Evolutionary conservation across 257 asterid species (phyloP).

Genomic region (Fraxinus excelsior): DNA sequence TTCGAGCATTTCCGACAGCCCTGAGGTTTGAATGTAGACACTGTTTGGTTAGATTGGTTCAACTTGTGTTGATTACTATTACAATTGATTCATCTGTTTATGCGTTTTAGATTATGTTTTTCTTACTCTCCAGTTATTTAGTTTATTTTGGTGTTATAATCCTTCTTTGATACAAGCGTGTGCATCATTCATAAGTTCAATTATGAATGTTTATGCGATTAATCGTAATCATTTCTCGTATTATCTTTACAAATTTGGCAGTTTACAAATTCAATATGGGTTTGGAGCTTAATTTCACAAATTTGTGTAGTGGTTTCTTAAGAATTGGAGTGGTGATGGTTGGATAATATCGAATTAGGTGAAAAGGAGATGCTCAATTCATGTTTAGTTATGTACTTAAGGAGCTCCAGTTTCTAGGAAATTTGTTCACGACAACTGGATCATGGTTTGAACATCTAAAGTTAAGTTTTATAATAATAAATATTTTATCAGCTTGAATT

Average conservation of each 20-base stretch:
- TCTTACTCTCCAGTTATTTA: background rate
- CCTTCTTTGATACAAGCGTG: background rate
- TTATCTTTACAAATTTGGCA: background rate
- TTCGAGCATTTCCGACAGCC: constrained; percentile 67
- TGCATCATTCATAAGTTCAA: background rate
- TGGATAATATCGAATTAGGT: background rate
- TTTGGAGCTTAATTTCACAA: background rate
- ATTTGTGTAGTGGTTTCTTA: background rate
- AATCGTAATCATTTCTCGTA: background rate
- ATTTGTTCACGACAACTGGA: no score
- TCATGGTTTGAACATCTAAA: background rate
- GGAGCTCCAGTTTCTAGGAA: background rate
- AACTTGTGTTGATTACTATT: background rate
- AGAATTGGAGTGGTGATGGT: background rate
- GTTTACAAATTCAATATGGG: background rate
- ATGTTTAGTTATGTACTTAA: background rate
- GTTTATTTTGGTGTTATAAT: background rate
- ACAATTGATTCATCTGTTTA: background rate
- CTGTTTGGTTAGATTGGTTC: background rate
- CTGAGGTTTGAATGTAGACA: constrained; percentile 56
- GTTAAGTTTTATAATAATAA: background rate
- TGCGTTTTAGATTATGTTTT: background rate
- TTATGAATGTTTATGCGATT: background rate
- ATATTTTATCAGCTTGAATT: background rate
- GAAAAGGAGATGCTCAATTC: background rate